Evolutionary conservation across 768 basidiomycete species (phyloP).

Genomic region (Coprinellus micaceus): DNA sequence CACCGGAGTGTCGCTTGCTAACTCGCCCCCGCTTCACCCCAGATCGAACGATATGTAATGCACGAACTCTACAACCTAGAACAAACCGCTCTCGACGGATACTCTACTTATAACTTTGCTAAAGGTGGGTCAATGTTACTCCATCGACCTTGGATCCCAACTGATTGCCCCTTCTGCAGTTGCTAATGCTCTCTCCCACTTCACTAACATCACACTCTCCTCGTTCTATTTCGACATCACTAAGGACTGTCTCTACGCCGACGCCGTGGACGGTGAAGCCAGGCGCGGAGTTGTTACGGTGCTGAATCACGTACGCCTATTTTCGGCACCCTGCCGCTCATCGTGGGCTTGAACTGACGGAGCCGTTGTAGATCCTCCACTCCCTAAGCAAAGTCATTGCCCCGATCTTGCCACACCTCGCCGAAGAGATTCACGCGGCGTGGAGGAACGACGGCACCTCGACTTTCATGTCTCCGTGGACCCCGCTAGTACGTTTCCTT

Average conservation of each 20-base stretch:
- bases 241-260: slow-evolving; percentile 87
- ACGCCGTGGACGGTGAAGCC: slow-evolving; percentile 42
- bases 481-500: slow-evolving; percentile 50
- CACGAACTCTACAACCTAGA: slow-evolving; percentile 78
- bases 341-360: neutral
- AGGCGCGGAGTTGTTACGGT: slow-evolving; percentile 69
- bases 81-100: slow-evolving; percentile 59
- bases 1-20: no score
- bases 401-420: slow-evolving; percentile 86
- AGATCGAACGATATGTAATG: slow-evolving; percentile 88
- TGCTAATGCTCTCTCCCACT: slow-evolving; percentile 66
- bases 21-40: no score
- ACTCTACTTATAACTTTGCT: slow-evolving; percentile 74
- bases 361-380: slow-evolving; percentile 50
- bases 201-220: slow-evolving; percentile 81
- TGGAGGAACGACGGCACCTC: slow-evolving; percentile 41
- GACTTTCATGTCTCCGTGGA: slow-evolving; percentile 73
- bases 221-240: slow-evolving; percentile 89
- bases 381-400: slow-evolving; percentile 71
- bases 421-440: slow-evolving; percentile 77
- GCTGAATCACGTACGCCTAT: slow-evolving; percentile 55
- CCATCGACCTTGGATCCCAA: slow-evolving; percentile 3
- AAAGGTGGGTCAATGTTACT: slow-evolving; percentile 48
- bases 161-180: slow-evolving; percentile 40
- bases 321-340: neutral